Base-by-base conservation (phyloP, 1,284 basidiomycete genomes). In the Peniophora sp. region DNA sequence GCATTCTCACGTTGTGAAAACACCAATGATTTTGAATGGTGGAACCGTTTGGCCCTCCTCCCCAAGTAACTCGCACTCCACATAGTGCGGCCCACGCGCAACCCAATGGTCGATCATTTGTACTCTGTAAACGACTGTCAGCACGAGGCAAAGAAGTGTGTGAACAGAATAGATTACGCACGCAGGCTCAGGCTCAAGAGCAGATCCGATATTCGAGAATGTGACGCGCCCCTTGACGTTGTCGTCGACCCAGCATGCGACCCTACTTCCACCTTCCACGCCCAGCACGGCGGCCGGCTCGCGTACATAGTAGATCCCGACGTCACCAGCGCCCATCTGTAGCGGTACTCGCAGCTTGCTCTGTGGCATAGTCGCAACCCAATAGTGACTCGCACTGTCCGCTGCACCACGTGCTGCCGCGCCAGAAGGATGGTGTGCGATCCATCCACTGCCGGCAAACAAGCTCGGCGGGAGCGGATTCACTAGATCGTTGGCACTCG, bases 401-500 rank as follows among this genome's bases (percentile, higher is more conserved):
- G 76, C 48, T n/a, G 43, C 47, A 22, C n/a, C 39, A 10, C 41
- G 24, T 46, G 77, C 63, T 0, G 63, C 56, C 23, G 68, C 68
- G 41, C 75, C 69, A 2, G 70, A 61, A 1, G 92, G 89, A 63
- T 92, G 89, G 62, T 79, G 77, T 1, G 82, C 80, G 52, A 75
- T 73, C 93, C 94, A 97, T 2, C 94, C 95, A 0, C 85, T 86
- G 25, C 92, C 93, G 55, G 85, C 87, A 70, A 97, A 97, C 55
- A 95, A 71, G 22, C 86, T 89, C 0, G 85, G 81, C 11, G 94
- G 93, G 1, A 97, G 74, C 2, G 94, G 95, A 70, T 96, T 96
- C 64, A 97, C 89, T 43, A 97, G 74, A 65, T 97, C 93, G 65
- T 96, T 95, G 20, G 94, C 94, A 17, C 84, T 86, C 0, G 90